Percentiles rank a stretch among this genome's conserved stretches.
phyloP scores from a whole-genome alignment of 441 rosid species.

The Syzygium syzygioides region DNA sequence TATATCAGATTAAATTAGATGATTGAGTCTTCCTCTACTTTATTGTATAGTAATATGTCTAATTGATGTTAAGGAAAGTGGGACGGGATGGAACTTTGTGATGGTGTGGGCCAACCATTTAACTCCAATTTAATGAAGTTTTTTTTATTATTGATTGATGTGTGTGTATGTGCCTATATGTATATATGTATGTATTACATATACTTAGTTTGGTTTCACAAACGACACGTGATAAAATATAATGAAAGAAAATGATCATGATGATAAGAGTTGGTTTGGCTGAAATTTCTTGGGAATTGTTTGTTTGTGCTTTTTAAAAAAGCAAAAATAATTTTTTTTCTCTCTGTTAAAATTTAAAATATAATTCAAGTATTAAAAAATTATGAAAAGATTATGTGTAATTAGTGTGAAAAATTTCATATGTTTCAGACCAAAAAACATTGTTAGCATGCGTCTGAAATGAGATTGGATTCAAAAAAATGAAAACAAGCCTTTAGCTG shows the following conservation, averaged over 20 bases:
- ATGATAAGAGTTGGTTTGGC: background rate
- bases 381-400: fast-evolving
- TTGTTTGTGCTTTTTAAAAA: background rate
- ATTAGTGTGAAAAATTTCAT: background rate
- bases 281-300: background rate
- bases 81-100: background rate
- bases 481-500: background rate
- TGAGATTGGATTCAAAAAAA: background rate
- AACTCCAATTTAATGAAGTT: background rate
- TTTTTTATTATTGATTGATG: too few relatives aligned
- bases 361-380: background rate
- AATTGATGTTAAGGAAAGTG: background rate
- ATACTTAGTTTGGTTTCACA: background rate
- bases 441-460: background rate
- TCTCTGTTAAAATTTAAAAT: background rate
- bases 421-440: background rate
- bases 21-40: background rate
- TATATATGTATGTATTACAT: too few relatives aligned
- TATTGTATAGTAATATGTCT: background rate
- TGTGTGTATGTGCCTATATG: background rate
- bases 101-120: background rate
- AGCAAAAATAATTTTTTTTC: background rate
- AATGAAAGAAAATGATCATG: background rate
- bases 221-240: background rate
- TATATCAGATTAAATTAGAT: background rate